Percentiles rank a stretch among this genome's conserved stretches.
Evolutionary conservation across 192 early-diverging fungal species (phyloP).

Genomic region (Coemansia sp.): DNA sequence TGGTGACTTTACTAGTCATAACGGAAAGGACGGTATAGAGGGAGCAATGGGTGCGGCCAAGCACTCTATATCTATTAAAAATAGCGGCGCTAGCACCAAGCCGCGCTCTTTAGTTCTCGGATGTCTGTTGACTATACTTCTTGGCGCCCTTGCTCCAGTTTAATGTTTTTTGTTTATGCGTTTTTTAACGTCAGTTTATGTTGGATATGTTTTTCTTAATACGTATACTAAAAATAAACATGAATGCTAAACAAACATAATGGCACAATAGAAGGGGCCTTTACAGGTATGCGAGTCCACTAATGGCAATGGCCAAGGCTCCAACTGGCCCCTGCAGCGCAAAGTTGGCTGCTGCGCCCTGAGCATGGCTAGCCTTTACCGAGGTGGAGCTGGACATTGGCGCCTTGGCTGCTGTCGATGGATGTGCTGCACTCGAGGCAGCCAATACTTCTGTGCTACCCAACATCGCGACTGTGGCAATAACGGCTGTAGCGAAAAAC

Average conservation of each 20-base stretch:
- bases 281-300: slow-evolving; percentile 41
- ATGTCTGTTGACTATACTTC: slow-evolving; percentile 19
- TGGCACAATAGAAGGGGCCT: background rate
- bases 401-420: background rate
- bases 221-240: background rate
- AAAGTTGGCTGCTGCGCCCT: slow-evolving; percentile 16
- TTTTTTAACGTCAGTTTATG: background rate
- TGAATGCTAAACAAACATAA: background rate
- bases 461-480: background rate
- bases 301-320: slow-evolving; percentile 42
- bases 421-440: slow-evolving; percentile 5
- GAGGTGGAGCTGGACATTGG: slow-evolving; percentile 14
- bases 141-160: slow-evolving; percentile 28
- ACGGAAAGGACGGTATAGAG: slow-evolving; percentile 23
- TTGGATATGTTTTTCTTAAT: background rate
- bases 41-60: slow-evolving; percentile 15
- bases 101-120: slow-evolving; percentile 36
- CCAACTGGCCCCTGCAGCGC: slow-evolving; percentile 35
- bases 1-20: slow-evolving; percentile 22
- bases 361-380: slow-evolving; percentile 28
- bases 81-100: slow-evolving; percentile 9
- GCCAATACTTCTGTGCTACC: background rate
- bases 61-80: slow-evolving; percentile 16
- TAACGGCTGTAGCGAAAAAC: background rate
- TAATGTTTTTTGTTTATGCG: slow-evolving; percentile 13